Base-by-base conservation (phyloP, 192 early-diverging fungal species). In the Gigaspora rosea region DNA sequence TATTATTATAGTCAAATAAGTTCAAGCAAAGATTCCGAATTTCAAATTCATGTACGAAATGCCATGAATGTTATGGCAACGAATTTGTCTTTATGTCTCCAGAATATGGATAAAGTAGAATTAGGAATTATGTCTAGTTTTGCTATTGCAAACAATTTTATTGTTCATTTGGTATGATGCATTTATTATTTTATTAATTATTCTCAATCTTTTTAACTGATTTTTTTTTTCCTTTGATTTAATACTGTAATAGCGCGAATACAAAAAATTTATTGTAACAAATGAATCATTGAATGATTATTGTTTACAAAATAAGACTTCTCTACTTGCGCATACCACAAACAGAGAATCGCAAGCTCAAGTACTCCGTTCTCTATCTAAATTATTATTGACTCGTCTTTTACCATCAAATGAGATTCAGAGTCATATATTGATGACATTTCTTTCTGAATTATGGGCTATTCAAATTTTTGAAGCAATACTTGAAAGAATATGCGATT, bases 151-250 rank as follows among this genome's bases (percentile, higher is more conserved):
- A 87, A 87, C 64, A 86, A 77, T 33, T 82, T 89, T 49, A 89
- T 89, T 74, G 86, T 89, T 51, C 86, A 89, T 71, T 78, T 89
- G 82, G 88, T 87, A 85, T 66, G 78, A 85, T 66, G 78, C 50
- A 15, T 18, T 41, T 13, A 20, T 3, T 47, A 16, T 59, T 52
- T 47, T 49, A 57, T 32, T 27, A 58, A 46, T 67, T 41, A 56
- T 59, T n/a, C 11, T 56, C 52, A 15, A 5, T 15, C 52, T 16
- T 68, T 50, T 68, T 50, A 58, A 47, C 59, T 10, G 20, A 22
- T 10, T 52, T 57, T 41, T 61, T 57, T 32, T 41, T 46, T 15
- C 36, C 52, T 69, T 18, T 27, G 50, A 33, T 2, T 54, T 32
- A n/a, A n/a, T n/a, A n/a, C n/a, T n/a, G n/a, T 36, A 16, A 62